Percentiles rank a stretch among this genome's conserved stretches.
Evolutionary conservation across 257 asterid genomes (phyloP).

Genomic region (Haberlea rhodopensis): DNA sequence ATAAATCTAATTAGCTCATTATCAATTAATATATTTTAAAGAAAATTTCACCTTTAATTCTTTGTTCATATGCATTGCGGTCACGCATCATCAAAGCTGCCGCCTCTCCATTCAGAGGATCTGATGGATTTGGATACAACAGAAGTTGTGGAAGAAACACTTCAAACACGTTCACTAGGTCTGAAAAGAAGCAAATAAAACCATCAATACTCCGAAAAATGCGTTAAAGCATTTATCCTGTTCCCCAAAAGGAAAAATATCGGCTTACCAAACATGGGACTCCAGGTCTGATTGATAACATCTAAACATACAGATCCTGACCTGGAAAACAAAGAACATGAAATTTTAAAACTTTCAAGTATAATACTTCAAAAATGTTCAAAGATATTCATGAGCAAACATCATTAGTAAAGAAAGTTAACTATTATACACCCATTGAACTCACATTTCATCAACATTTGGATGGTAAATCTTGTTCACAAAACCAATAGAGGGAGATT

Average conservation of each 20-base stretch:
- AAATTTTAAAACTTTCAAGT: background rate
- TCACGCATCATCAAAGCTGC: constrained; percentile 94
- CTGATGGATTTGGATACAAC: constrained; percentile 85
- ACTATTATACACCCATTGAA: constrained; percentile 15
- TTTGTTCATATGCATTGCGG: constrained; percentile 58
- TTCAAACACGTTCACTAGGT: constrained; percentile 86
- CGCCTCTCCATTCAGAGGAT: constrained; percentile 90
- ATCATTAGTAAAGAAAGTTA: background rate
- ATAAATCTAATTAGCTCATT: constrained; percentile 11
- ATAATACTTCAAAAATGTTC: background rate
- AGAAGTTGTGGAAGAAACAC: constrained; percentile 96
- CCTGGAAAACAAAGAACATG: constrained; percentile 40
- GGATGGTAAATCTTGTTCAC: constrained; percentile 90
- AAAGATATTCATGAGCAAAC: background rate
- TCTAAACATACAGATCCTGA: constrained; percentile 93
- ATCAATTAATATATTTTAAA: constrained; percentile 5
- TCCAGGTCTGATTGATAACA: constrained; percentile 94
- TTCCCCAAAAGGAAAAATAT: background rate
- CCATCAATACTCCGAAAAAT: background rate
- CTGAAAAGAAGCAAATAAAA: constrained; percentile 38
- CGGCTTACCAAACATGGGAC: constrained; percentile 88
- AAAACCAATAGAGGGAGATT: constrained; percentile 89
- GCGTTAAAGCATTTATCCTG: constrained; percentile 14
- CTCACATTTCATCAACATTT: constrained; percentile 92
- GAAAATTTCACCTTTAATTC: constrained; percentile 66